Evolutionary conservation across 345 rosid species (phyloP).

Genomic region (Pistacia integerrima): DNA sequence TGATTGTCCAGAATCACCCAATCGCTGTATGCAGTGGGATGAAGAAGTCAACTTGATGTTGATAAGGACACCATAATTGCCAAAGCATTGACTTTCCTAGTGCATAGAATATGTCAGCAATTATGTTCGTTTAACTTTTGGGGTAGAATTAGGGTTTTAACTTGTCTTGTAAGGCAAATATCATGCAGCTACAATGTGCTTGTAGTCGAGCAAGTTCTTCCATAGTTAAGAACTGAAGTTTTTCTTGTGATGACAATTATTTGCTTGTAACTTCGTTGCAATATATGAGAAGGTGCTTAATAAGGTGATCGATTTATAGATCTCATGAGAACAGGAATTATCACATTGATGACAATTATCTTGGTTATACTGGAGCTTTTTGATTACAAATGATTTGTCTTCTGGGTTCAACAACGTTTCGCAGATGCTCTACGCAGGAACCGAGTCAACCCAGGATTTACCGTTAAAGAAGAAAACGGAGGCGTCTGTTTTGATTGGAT

Average conservation of each 20-base stretch:
- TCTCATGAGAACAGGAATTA: too few relatives aligned
- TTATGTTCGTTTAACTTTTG: background rate
- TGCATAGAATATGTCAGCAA: background rate
- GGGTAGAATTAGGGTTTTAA: background rate
- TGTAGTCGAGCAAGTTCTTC: too few relatives aligned
- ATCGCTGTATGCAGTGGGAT: slow-evolving; percentile 21
- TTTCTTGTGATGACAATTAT: too few relatives aligned
- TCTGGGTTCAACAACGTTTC: too few relatives aligned
- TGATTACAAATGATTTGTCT: too few relatives aligned
- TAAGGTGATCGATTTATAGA: too few relatives aligned
- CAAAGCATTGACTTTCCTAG: slow-evolving; percentile 23
- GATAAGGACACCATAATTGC: slow-evolving; percentile 36
- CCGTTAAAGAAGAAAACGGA: slow-evolving; percentile 76
- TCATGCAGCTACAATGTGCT: too few relatives aligned
- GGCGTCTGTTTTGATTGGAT: slow-evolving; percentile 89
- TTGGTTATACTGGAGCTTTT: background rate
- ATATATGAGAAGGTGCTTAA: too few relatives aligned
- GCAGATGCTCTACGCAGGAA: background rate
- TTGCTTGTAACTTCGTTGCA: too few relatives aligned
- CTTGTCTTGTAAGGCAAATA: background rate
- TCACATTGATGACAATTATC: too few relatives aligned
- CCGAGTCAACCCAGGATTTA: slow-evolving; percentile 66
- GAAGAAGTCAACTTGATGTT: slow-evolving; percentile 32
- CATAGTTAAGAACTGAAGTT: too few relatives aligned
- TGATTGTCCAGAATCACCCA: slow-evolving; percentile 35